These are phyloP conservation scores for Dissophora globulifera DNA, from an alignment of 192 early-diverging fungal species.

Conservation along the genomic window DNA sequence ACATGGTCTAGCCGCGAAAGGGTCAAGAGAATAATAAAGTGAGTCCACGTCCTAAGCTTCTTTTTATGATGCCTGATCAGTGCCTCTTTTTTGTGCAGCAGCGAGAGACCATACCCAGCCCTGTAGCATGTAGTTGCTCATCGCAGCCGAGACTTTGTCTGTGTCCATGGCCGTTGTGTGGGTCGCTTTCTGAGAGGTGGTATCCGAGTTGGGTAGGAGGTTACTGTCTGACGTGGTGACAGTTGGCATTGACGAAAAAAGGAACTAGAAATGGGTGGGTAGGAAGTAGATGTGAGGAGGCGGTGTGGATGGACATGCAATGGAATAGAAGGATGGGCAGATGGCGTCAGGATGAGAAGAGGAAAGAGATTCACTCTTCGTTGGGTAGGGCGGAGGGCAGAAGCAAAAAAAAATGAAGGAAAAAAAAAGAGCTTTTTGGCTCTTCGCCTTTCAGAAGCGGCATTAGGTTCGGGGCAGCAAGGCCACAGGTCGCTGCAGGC, in stretches of 20 bases:
- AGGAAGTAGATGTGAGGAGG: neutral
- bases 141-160: conserved; percentile 47
- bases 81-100: too few species aligned
- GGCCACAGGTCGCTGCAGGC: too few species aligned
- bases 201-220: neutral
- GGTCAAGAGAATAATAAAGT: neutral
- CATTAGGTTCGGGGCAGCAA: too few species aligned
- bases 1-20: conserved; percentile 12
- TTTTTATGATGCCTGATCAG: too few species aligned
- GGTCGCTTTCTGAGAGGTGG: neutral
- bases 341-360: neutral
- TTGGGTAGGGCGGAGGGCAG: too few species aligned
- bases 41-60: too few species aligned
- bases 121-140: too few species aligned
- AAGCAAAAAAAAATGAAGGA: too few species aligned
- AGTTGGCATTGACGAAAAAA: neutral
- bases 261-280: neutral
- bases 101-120: too few species aligned
- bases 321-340: neutral
- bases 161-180: conserved; percentile 17
- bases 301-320: neutral
- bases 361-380: neutral
- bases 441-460: too few species aligned
- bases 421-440: too few species aligned
- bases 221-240: neutral